Evolutionary conservation across 2,329 filamentous ascomycete genomes (phyloP).

Genomic region (Colletotrichum sojae): DNA sequence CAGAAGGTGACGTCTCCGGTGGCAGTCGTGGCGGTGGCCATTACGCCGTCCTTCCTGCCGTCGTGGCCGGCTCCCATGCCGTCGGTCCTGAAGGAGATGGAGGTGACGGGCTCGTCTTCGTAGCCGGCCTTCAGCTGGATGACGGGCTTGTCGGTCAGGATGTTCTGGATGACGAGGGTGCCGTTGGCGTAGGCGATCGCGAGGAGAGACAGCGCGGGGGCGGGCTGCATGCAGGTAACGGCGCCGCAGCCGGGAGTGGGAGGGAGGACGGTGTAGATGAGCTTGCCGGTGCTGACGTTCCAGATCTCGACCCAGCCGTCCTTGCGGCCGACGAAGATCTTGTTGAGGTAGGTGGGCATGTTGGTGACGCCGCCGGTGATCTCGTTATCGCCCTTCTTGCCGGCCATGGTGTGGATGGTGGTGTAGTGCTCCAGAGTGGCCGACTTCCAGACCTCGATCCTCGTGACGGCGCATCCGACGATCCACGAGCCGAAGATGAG

Average conservation of each 20-base stretch:
- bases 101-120: constrained; percentile 78
- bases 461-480: constrained; percentile 80
- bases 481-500: constrained; percentile 93
- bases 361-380: constrained; percentile 86
- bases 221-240: constrained; percentile 89
- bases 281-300: constrained; percentile 93
- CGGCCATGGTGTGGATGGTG: constrained; percentile 75
- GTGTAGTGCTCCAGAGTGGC: constrained; percentile 90
- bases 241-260: constrained; percentile 79
- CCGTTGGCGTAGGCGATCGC: constrained; percentile 90
- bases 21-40: constrained; percentile 87
- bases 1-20: constrained; percentile 95
- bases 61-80: constrained; percentile 90
- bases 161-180: constrained; percentile 83
- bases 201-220: constrained; percentile 86
- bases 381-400: constrained; percentile 71
- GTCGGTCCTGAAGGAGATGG: constrained; percentile 92
- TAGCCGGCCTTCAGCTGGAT: constrained; percentile 78
- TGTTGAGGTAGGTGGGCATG: constrained; percentile 97
- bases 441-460: constrained; percentile 92
- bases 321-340: constrained; percentile 88
- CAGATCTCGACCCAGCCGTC: constrained; percentile 97
- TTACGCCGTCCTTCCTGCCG: constrained; percentile 87
- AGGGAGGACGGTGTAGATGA: constrained; percentile 91
- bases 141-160: constrained; percentile 81